Conservation (phyloP, 176 grass and related monocot species). For the Aegilops longissima region DNA sequence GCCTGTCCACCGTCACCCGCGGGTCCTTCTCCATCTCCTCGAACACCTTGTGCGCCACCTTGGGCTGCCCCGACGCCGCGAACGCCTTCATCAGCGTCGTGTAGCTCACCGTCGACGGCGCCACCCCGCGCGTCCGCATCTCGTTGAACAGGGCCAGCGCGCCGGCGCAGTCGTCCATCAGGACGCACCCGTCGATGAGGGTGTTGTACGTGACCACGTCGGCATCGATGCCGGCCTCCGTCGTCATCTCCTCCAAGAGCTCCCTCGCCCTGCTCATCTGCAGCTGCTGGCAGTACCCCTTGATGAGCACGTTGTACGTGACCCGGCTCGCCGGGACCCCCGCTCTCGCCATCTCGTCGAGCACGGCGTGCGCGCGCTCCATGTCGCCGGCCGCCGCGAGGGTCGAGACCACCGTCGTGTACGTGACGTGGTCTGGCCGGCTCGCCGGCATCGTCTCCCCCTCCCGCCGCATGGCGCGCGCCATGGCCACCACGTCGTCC, state of each 20-base stretch:
- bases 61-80: constrained; percentile 73
- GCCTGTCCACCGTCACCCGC: constrained; percentile 61
- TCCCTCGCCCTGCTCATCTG: constrained; percentile 58
- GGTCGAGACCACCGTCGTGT: constrained; percentile 71
- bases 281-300: constrained; percentile 84
- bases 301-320: constrained; percentile 94
- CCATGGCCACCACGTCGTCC: constrained; percentile 65
- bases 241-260: constrained; percentile 45
- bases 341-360: constrained; percentile 59
- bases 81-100: constrained; percentile 95
- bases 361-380: constrained; percentile 50
- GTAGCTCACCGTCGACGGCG: constrained; percentile 83
- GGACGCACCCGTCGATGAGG: constrained; percentile 88
- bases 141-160: constrained; percentile 76
- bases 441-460: constrained; percentile 42
- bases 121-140: constrained; percentile 70
- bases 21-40: constrained; percentile 82
- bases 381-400: constrained; percentile 58
- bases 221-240: constrained; percentile 38
- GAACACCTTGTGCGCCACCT: constrained; percentile 77
- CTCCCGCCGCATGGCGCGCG: constrained; percentile 67
- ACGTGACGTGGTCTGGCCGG: constrained; percentile 74
- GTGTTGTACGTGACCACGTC: constrained; percentile 88
- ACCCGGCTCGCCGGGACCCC: constrained; percentile 54
- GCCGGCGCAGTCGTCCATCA: constrained; percentile 58